phyloP scores from a whole-genome alignment of 108 stramenopile species.

The Cylindrotheca fusiformis region DNA sequence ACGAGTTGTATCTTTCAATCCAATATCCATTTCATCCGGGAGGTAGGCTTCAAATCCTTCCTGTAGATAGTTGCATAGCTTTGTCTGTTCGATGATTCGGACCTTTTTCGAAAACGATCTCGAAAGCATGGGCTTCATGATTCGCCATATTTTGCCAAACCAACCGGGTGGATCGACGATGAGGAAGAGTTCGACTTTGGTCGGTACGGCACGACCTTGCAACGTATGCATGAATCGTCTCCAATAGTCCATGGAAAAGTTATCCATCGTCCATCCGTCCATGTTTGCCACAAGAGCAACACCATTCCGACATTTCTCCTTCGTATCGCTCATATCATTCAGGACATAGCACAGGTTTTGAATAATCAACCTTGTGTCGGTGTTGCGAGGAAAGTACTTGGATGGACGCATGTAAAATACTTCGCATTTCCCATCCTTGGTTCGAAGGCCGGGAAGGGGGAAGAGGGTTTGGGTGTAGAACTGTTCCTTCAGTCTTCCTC shows the following conservation, averaged over 20 bases:
- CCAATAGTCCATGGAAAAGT: conserved; percentile 45
- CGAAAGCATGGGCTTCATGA: conserved; percentile 32
- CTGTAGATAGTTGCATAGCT: conserved; percentile 20
- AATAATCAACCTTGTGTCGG: conserved; percentile 28
- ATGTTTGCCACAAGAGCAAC: conserved; percentile 47
- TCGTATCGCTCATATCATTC: too few species aligned
- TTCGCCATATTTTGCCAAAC: conserved; percentile 45
- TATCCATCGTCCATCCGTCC: too few species aligned
- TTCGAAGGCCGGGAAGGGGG: conserved; percentile 46
- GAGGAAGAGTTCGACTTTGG: conserved; percentile 39
- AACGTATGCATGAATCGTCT: conserved; percentile 44
- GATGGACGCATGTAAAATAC: conserved; percentile 58
- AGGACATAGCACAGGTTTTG: too few species aligned
- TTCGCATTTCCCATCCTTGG: conserved; percentile 35
- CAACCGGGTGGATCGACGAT: conserved; percentile 59
- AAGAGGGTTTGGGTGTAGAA: conserved; percentile 57
- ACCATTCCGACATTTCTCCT: conserved; percentile 32
- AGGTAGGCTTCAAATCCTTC: conserved; percentile 24
- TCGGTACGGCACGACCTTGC: conserved; percentile 41
- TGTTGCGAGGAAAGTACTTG: conserved; percentile 43
- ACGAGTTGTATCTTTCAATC: conserved; percentile 16
- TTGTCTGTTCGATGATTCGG: conserved; percentile 20
- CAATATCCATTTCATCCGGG: conserved; percentile 40
- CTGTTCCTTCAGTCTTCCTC: too few species aligned
- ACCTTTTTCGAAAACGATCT: conserved; percentile 40